Base-by-base conservation (phyloP, 1,284 basidiomycete species). In the Limonomyces culmigenus region DNA sequence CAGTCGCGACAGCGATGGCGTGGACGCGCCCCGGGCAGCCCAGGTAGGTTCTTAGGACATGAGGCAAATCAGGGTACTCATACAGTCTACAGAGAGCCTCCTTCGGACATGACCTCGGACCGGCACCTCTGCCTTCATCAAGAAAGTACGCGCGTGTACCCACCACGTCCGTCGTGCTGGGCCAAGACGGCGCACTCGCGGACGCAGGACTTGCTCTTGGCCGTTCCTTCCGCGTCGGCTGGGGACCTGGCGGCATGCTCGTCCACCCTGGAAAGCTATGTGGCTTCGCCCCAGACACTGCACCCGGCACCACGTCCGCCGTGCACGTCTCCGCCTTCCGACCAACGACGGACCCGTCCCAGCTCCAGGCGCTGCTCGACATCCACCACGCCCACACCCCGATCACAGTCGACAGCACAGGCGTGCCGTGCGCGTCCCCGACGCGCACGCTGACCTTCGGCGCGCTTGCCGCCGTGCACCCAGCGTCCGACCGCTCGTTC, bases 161-260 rank as follows among this genome's bases (percentile, higher is more conserved):
- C 20, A 67, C 62, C 34, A 63, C 70, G 0, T 87, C 84, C 3
- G 59, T 67, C 13, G 70, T 73, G 0, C 59, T 58, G 30, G 75
- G 70, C 4, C 63, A 65, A 32, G 87, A 92, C 51, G 67, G 67
- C 6, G 61, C 71, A 21, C 59, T 73, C 33, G 60, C 74, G 5
- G 93, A 97, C 56, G 77, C 86, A 5, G 89, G 88, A 1, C 59
- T 97, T 31, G 67, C 81, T 3, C 61, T 92, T 38, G 91, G 89
- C 13, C 71, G 89, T 19, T 88, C 86, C 16, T 96, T 92, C 56
- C 70, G 91, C 34, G 85, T 83, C 4, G 78, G 86, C 2, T 97
- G 89, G 87, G 87, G 91, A 12, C 80, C 85, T 0, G 69, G 72
- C 33, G 87, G 86, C 1, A 65, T 62, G 32, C 52, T 95, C 13